A percentile compares a stretch with the other conserved stretches of the same genome.
Conservation (phyloP, 148 eudicot species). For the Hydrangea macrophylla region DNA sequence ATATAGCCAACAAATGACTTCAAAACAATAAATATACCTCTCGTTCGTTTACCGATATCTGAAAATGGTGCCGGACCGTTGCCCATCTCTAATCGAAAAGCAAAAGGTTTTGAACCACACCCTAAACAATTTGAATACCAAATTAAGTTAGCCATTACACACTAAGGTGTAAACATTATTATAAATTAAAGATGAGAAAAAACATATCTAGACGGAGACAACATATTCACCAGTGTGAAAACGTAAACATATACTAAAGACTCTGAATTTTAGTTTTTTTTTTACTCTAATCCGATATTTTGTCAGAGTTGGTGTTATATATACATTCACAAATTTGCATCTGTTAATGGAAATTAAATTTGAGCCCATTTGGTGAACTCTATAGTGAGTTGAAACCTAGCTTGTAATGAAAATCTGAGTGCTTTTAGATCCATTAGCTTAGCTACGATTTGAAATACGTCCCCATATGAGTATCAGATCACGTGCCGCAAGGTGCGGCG, state of each 20-base stretch:
- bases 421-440: no score
- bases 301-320: no score
- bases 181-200: not conserved
- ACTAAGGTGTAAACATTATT: not conserved
- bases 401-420: no score
- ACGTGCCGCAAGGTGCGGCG: no score
- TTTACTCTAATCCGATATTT: no score
- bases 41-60: slow-evolving; percentile 49
- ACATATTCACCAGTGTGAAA: not conserved
- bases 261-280: no score
- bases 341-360: no score
- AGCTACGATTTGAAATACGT: no score
- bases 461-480: no score
- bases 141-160: not conserved
- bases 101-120: not conserved
- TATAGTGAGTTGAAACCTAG: no score
- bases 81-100: slow-evolving; percentile 29
- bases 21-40: slow-evolving; percentile 29
- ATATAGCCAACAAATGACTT: not conserved
- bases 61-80: slow-evolving; percentile 57
- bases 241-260: not conserved
- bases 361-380: no score
- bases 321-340: no score
- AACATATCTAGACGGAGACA: not conserved
- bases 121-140: slow-evolving; percentile 5